phyloP scores from a whole-genome alignment of 2,329 filamentous ascomycete genomes.

The Fonsecaea monophora region DNA sequence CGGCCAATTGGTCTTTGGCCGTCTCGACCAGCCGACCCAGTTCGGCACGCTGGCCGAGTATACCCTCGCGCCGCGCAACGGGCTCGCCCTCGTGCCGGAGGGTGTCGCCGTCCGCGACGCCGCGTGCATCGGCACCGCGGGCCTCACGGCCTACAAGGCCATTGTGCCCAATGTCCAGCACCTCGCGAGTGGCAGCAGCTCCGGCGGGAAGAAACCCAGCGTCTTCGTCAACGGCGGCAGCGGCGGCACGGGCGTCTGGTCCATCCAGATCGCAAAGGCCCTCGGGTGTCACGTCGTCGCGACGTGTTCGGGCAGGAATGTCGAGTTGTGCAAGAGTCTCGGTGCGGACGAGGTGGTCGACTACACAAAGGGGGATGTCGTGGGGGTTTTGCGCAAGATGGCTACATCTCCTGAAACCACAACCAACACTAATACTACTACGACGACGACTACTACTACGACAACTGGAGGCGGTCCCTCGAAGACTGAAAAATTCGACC shows the following conservation, averaged over 20 bases:
- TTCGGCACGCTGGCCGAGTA: constrained; percentile 57
- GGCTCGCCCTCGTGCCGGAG: constrained; percentile 51
- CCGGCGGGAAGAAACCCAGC: constrained; percentile 38
- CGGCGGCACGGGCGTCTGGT: constrained; percentile 66
- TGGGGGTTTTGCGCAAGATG: constrained; percentile 53
- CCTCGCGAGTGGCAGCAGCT: constrained; percentile 46
- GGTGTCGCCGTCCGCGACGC: constrained; percentile 53
- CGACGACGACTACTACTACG: not conserved
- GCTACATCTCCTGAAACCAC: not conserved
- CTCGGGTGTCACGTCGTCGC: constrained; percentile 65
- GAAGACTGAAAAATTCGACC: constrained; percentile 52
- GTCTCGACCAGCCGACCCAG: constrained; percentile 41
- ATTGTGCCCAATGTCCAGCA: constrained; percentile 53
- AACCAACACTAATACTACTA: not conserved
- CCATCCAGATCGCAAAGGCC: constrained; percentile 68
- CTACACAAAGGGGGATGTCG: constrained; percentile 61
- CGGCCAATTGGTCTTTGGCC: constrained; percentile 58
- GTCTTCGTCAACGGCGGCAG: constrained; percentile 68
- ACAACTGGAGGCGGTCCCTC: constrained; percentile 42
- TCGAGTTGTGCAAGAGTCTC: constrained; percentile 62
- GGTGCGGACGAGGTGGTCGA: constrained; percentile 71
- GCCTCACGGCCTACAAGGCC: constrained; percentile 57
- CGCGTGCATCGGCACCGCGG: constrained; percentile 55
- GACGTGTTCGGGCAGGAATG: constrained; percentile 65
- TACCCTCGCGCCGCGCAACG: constrained; percentile 45